Base-by-base conservation (phyloP, 1,139 yeast genomes). In the Saccharomycopsis hybrid region DNA sequence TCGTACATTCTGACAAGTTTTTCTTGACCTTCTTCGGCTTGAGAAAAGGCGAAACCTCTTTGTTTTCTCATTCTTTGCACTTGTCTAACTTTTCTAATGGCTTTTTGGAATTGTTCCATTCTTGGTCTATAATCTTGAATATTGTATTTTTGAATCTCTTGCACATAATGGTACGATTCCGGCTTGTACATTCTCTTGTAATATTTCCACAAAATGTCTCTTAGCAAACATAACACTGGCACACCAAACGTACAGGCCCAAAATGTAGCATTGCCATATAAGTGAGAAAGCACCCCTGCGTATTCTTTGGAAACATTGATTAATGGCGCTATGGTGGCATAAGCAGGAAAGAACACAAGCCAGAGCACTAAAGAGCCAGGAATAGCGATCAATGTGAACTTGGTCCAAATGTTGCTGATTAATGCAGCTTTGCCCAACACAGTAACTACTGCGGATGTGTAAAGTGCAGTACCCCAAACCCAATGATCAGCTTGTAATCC, bases 11-110 rank as follows among this genome's bases (percentile, higher is more conserved):
- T 78, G 48, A 94, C 84, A 56, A 94, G 80, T 62, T 83, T 82
- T 56, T 88, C 95, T 67, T 92, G 97, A 46, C 95, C 95, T 59
- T 86, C 95, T 58, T 89, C 96, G 48, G 87, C 92, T 67, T 92
- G 98, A 2, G 97, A 89, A 62, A 92, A 94, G 1, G 99, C 99
- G 74, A 88, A 94, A 24, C 98, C 98, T 68, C 98, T 83, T 70
- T 92, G 98, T 63, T 92, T 94, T 64, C 95, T 87, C 85, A 92
- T 90, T 66, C 99, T 78, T 66, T 92, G 97, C 37, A 94, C 97
- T 66, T 94, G 98, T 66, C 99, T 83, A 41, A 92, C 97, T 64
- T 90, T 92, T 63, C 97, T 78, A 54, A 94, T 92, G 4, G 98
- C 97, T 67, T 86, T 89, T 65, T 94, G 98, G 73, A 94, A 94